A percentile compares a stretch with the other conserved stretches of the same genome.
These are phyloP conservation scores for Cyclotella kingstonii DNA, from an alignment of 108 stramenopile species.

Conservation along the genomic window DNA sequence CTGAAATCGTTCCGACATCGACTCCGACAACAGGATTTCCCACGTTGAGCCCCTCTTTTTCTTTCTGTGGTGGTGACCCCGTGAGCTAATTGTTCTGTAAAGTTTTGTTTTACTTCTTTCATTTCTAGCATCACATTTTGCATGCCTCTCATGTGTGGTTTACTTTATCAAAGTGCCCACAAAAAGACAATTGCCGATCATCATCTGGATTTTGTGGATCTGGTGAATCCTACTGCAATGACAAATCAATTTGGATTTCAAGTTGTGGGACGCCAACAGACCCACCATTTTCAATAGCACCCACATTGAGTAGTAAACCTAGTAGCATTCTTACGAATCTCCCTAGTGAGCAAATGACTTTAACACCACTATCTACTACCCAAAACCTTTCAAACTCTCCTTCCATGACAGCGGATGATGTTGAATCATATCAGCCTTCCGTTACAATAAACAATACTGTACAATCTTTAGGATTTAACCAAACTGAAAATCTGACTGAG, in stretches of 20 bases:
- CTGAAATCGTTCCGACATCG: constrained; percentile 11
- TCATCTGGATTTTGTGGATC: constrained; percentile 13
- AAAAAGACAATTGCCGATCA: constrained; percentile 23
- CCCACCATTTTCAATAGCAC: constrained; percentile 8
- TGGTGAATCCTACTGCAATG: constrained; percentile 19
- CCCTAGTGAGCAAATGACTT: too few species aligned
- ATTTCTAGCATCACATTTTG: not conserved
- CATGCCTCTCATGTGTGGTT: not conserved
- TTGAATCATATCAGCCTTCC: too few species aligned
- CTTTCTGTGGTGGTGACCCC: constrained; percentile 26
- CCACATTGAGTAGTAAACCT: constrained; percentile 10
- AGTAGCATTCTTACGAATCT: constrained; percentile 3
- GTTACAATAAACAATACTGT: too few species aligned
- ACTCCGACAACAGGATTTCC: constrained; percentile 23
- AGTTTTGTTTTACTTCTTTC: not conserved
- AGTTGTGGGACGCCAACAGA: constrained; percentile 19
- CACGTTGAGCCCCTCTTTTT: constrained; percentile 18
- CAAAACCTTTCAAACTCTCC: too few species aligned
- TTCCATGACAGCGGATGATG: too few species aligned
- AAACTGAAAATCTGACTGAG: too few species aligned
- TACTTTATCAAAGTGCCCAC: constrained; percentile 6
- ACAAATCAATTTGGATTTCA: constrained; percentile 13
- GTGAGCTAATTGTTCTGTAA: constrained; percentile 9
- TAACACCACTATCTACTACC: too few species aligned
- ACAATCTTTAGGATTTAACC: too few species aligned